Percentiles rank a stretch among this genome's conserved stretches.
Evolutionary conservation across 2,329 filamentous ascomycete genomes (phyloP).

Genomic region (Fusarium sp.): DNA sequence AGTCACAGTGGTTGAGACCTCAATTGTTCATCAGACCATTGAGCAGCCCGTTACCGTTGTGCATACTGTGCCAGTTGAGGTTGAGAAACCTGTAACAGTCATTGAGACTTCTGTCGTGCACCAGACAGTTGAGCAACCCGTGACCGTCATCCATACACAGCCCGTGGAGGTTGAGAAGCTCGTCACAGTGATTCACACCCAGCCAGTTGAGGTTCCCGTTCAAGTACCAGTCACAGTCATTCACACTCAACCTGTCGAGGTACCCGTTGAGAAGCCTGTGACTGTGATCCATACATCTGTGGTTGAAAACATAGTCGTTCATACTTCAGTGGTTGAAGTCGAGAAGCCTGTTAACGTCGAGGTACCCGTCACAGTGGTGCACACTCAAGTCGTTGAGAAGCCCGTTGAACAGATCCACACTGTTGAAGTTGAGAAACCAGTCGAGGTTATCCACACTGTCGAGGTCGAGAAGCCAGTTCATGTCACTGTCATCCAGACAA

Average conservation of each 20-base stretch:
- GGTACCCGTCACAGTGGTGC: constrained; percentile 3
- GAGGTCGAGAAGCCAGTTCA: constrained; percentile 16
- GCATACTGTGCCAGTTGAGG: not conserved
- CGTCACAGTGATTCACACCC: constrained; percentile 7
- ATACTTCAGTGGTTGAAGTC: constrained; percentile 11
- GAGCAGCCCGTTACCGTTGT: not conserved
- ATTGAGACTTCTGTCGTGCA: constrained; percentile 16
- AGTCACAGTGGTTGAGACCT: not conserved
- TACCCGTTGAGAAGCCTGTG: not conserved
- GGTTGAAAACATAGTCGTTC: constrained; percentile 9
- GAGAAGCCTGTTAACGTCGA: constrained; percentile 13
- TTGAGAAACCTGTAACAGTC: not conserved
- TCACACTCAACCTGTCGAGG: not conserved
- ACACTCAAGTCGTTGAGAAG: not conserved
- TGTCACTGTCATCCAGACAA: constrained; percentile 10
- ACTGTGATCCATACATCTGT: constrained; percentile 22
- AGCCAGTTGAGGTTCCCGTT: not conserved
- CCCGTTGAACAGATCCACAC: constrained; percentile 3
- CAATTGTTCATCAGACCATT: not conserved
- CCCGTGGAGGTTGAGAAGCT: not conserved
- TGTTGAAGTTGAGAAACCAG: constrained; percentile 9
- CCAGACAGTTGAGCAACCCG: constrained; percentile 4
- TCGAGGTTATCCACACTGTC: constrained; percentile 21
- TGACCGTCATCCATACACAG: constrained; percentile 14
- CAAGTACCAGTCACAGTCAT: constrained; percentile 8